Evolutionary conservation across 441 rosid genomes (phyloP), one percentile per base, ranked within the genome.

Genomic region (Caryocar brasiliense): DNA sequence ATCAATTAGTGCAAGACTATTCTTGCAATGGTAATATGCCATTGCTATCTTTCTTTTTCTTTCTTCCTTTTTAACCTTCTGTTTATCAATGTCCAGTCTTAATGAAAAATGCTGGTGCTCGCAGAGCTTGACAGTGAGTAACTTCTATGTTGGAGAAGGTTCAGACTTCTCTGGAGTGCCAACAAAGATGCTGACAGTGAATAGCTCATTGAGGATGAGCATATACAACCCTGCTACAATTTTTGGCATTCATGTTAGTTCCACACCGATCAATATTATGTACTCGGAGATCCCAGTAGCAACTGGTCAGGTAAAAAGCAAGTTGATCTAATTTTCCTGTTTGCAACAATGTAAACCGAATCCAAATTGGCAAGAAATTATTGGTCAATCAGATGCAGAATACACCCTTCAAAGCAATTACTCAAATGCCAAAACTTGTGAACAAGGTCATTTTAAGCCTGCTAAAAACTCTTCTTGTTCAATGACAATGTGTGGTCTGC

Each of bases 161-260:
- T 62, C 83, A 25, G 98, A 87, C 67, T 64, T 73, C 72, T 78
- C 98, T 5, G 87, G 95, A 14, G 92, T 88, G 3, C 78, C 81
- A 27, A 87, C 96, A 4, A 83, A 70, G 77, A 69, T 92, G 80
- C 58, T 85, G 13, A 87, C 89, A 29, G 47, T 85, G 64, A 85
- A 82, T 50, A 82, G 76, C 24, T 59, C 96, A 4, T 54, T 92
- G 67, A 74, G 72, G 62, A 67, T 92, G 50, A 72, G 59, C 18
- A 60, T 87, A 21, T 73, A 85, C 61, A 87, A 85, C 44, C 98
- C 90, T 26, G 96, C 95, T 26, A 59, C 84, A 14, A 59, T 80
- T 61, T 91, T 91, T 60, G 97, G 98, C 45, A 85, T 88, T 52
- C 96, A 85, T 56, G 86, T 88, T 45, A 78, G 67, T 71, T 80